Evolutionary conservation across 306 rosid genomes (phyloP), one percentile per base, ranked within the genome.

Genomic region (Pyrus betulifolia): DNA sequence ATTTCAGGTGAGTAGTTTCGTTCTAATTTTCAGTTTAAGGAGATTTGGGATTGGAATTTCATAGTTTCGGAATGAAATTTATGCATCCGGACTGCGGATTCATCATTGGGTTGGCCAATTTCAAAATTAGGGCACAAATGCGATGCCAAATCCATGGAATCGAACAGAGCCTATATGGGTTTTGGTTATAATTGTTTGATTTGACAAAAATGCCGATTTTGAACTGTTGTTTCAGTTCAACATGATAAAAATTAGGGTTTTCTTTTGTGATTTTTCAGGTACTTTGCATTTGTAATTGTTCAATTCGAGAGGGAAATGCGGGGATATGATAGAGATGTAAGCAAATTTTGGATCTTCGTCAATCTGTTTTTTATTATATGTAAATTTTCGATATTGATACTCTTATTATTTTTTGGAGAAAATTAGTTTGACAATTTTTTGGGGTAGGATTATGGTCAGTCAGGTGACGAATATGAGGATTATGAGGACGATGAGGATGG

Each of bases 261-360:
- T 42, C 11, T n/a, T 38, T 38, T 38, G 63, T 66, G 23, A 62
- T 38, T 62, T 74, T 71, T 52, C 71, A 59, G 79, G 80, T 69
- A 44, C 59, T 69, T 30, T 31, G 30, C 10, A 59, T 62, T 60
- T 45, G 46, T 6, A 12, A 54, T 60, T 80, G 25, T 70, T 72
- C 54, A 66, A 31, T 67, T 8, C 6, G 61, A 58, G 49, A 60
- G 33, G 15, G 76, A 88, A 74, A 92, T 92, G 97, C 86, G 83
- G 77, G 93, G 84, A 59, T 89, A 85, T 67, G 91, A 82, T 67
- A 80, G 82, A 80, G 84, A 88, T 52, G 97, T 92, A 74, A 87
- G 90, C 42, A 27, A 33, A 63, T 21, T 69, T 58, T 61, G 22
- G 58, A 59, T 71, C 71, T 58, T 7, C 33, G 3, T 17, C 18